Evolutionary conservation across 2,329 filamentous ascomycete genomes (phyloP).

Genomic region (Aspergillus fructus): DNA sequence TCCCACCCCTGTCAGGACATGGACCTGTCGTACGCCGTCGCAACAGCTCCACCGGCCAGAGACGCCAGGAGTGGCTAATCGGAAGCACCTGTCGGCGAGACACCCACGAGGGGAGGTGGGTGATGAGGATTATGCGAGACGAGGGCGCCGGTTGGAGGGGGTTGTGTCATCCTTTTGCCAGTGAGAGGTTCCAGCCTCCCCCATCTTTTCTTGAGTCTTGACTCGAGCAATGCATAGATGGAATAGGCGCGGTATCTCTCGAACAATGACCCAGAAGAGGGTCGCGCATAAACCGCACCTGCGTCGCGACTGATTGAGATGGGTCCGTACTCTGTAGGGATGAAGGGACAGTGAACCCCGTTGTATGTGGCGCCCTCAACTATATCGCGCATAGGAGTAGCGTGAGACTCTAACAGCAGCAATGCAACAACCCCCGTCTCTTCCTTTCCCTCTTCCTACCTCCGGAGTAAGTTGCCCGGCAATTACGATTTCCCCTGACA

Average conservation of each 20-base stretch:
- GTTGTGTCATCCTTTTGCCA: conserved; percentile 17
- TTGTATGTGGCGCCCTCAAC: conserved; percentile 9
- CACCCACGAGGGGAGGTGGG: conserved; percentile 21
- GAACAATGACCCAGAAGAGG: background rate
- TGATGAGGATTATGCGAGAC: conserved; percentile 18
- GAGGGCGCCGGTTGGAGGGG: conserved; percentile 19
- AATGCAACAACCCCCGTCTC: conserved; percentile 8
- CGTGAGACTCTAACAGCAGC: conserved; percentile 10
- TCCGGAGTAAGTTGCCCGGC: background rate
- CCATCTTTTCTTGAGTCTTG: conserved; percentile 7
- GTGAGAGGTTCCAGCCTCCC: conserved; percentile 16
- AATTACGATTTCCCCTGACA: conserved; percentile 1
- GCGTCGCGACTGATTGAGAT: conserved; percentile 8
- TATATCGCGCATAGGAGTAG: conserved; percentile 15
- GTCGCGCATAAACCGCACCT: conserved; percentile 1
- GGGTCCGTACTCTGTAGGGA: background rate
- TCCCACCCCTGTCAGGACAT: conserved; percentile 21
- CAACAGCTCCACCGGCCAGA: conserved; percentile 22
- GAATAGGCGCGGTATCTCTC: conserved; percentile 9
- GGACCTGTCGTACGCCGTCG: conserved; percentile 23
- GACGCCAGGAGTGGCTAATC: conserved; percentile 19
- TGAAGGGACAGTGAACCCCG: background rate
- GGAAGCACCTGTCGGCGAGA: conserved; percentile 21
- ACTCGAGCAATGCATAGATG: conserved; percentile 16
- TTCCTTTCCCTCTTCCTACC: background rate